Base-by-base conservation (phyloP, 305 asterid species). In the Vinca major region DNA sequence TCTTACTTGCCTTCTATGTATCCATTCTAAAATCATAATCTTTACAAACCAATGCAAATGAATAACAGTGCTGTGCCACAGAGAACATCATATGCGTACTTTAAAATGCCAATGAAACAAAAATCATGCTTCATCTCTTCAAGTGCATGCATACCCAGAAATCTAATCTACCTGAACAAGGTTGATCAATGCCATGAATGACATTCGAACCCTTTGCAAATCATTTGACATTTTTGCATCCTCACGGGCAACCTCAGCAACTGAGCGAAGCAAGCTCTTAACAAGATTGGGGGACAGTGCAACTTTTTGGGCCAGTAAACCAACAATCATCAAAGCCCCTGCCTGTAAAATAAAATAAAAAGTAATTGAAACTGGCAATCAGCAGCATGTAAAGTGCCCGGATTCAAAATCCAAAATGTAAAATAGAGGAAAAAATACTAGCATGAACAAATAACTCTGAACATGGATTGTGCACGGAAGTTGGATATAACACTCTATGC, bases 281-380 rank as follows among this genome's bases (percentile, higher is more conserved):
- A 83, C 86, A 70, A 84, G 85, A 71, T 68, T 73, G 65, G 89
- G 74, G 62, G 95, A 80, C 76, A 93, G 80, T 63, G 88, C 73
- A 67, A 84, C 84, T 83, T 84, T 90, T 80, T 87, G 90, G 71
- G 96, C 84, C 47, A 93, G 89, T 76, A 89, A 76, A 76, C 95
- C 86, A 61, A 85, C 88, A 80, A 91, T 91, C 91, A 93, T 91
- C 56, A 91, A 74, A 43, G 96, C 92, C 33, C 95, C 96, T 70
- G 97, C 96, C 97, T 93, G 82, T 57, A n/a, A 62, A 63, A 47
- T 10, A 47, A 47, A 48, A 48, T 12, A 48, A 48, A 48, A 13
- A 45, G 49, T 0, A 2, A 56, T 0, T 10, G 63, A 57, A 19
- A 58, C 19, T 16, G 0, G 47, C 41, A 56, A 26, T 11, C 13